These are phyloP conservation scores for Solanum sejunctum DNA, from an alignment of 257 asterid species.

Conservation along the genomic window DNA sequence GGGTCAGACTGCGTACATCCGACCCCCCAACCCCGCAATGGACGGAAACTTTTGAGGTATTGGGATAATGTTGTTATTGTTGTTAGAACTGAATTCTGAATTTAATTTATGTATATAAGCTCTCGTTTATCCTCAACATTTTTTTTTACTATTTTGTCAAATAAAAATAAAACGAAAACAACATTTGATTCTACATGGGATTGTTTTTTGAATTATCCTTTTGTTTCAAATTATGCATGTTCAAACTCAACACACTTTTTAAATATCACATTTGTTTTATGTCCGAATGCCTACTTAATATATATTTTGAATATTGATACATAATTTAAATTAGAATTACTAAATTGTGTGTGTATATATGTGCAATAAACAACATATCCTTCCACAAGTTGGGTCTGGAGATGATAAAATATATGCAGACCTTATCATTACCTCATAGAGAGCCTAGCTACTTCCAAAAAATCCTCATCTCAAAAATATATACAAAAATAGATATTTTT, in stretches of 20 bases:
- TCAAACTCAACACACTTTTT: not conserved
- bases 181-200: not conserved
- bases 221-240: not conserved
- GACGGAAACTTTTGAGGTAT: too few relatives aligned
- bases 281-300: not conserved
- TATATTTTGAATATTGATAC: not conserved
- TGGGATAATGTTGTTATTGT: too few relatives aligned
- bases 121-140: not conserved
- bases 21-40: too few relatives aligned
- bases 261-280: not conserved
- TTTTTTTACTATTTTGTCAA: not conserved
- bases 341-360: not conserved
- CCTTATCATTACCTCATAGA: too few relatives aligned
- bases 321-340: not conserved
- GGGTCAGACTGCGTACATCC: too few relatives aligned
- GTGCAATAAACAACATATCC: too few relatives aligned
- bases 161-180: not conserved
- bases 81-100: not conserved
- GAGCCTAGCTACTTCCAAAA: too few relatives aligned
- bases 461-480: too few relatives aligned
- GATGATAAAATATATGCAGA: not conserved
- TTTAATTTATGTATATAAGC: not conserved
- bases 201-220: not conserved
- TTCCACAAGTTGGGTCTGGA: not conserved
- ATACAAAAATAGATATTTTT: too few relatives aligned